Base-by-base conservation (phyloP, 441 rosid species). In the Hura crepitans region DNA sequence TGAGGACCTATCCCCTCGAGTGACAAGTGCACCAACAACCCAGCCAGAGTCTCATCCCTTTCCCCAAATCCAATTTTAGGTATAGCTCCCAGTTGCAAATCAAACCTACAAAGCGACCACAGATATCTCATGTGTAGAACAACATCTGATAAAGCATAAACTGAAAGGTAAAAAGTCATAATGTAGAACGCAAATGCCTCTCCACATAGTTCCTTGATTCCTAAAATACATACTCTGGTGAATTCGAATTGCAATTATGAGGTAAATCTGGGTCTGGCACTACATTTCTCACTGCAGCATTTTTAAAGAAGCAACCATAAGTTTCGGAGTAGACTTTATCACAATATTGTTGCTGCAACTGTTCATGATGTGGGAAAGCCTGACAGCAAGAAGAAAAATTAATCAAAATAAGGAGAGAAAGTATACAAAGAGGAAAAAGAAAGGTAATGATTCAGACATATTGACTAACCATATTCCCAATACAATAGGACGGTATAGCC, bases 181-280 rank as follows among this genome's bases (percentile, higher is more conserved):
- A 39, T 39, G 45, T 33, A 74, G 43, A 72, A 45, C 71, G 12
- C 30, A 70, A 35, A 51, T 62, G 51, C 14, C 23, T 68, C 72
- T 47, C 46, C 55, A 60, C 27, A 13, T 62, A 39, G 50, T 39
- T 58, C 51, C 70, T 71, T 69, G 69, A 53, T 67, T 71, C 62
- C 2, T 39, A 70, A 76, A 72, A 70, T 68, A 81, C 93, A 43
- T 88, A 92, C 99, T 92, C 96, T 66, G 81, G 81, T 55, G 94
- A 89, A 82, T 81, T 87, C 55, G 84, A 82, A 81, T 87, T 86
- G 57, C 93, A 92, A 49, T 87, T 87, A 76, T 58, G 76, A 25
- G 97, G 93, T 58, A 90, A 80, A 81, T 95, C 96, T 49, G 97
- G 99, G 76, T 95, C 96, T 70, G 82, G 79, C 78, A 95, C 71